A percentile compares a stretch with the other conserved stretches of the same genome.
Conservation (phyloP, 1,139 yeast genomes). For the Hanseniaspora gamundiae region DNA sequence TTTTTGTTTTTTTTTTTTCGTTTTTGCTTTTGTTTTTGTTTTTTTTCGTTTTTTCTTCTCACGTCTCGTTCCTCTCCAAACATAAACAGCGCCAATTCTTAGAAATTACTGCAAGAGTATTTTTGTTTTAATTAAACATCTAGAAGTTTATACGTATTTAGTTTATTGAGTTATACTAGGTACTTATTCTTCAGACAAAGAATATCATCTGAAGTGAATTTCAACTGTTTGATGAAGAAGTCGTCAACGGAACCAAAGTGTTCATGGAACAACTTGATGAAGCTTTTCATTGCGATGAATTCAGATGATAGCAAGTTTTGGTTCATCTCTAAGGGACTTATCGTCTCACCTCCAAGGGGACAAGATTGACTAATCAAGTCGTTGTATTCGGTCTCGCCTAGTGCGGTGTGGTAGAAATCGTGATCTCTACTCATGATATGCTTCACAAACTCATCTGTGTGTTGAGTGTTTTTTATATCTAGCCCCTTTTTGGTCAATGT, state of each 20-base stretch:
- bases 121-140: no score
- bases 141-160: no score
- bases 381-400: conserved; percentile 10
- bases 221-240: conserved; percentile 38
- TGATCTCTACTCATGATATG: conserved; percentile 15
- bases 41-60: not conserved
- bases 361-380: not conserved
- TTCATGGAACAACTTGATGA: conserved; percentile 36
- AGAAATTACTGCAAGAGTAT: not conserved
- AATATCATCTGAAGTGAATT: conserved; percentile 39
- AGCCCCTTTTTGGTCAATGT: conserved; percentile 46
- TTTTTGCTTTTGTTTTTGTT: not conserved
- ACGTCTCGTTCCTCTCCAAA: not conserved
- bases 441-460: conserved; percentile 24
- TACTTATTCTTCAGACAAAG: conserved; percentile 29
- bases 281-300: conserved; percentile 61
- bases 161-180: not conserved
- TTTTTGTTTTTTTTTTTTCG: not conserved
- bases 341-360: conserved; percentile 9
- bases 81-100: no score
- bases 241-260: conserved; percentile 45
- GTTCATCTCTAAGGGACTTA: conserved; percentile 23
- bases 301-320: conserved; percentile 50
- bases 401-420: conserved; percentile 10
- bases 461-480: conserved; percentile 20